Evolutionary conservation across 2,329 filamentous ascomycete species (phyloP).

Genomic region (Cladorrhinum sp.): DNA sequence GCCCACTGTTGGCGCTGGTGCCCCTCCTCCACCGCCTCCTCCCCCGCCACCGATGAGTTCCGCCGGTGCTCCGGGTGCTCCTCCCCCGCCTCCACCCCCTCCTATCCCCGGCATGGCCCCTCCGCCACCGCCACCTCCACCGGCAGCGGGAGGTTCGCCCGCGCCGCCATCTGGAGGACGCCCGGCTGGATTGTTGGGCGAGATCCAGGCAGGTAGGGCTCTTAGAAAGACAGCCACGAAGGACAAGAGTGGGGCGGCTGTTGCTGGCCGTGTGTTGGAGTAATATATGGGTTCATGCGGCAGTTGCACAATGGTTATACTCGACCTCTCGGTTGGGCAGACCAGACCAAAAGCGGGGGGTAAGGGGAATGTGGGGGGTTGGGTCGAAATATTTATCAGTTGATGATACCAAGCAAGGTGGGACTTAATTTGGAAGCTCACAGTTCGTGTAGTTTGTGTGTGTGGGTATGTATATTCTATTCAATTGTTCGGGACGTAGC

Average conservation of each 20-base stretch:
- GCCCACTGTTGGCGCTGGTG: conserved; percentile 23
- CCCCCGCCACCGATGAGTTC: conserved; percentile 40
- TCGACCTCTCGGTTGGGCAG: background rate
- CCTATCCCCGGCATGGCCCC: conserved; percentile 38
- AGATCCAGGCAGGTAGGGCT: conserved; percentile 76
- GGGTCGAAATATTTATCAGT: conserved; percentile 1
- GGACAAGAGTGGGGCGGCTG: conserved; percentile 71
- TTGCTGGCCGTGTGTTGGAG: conserved; percentile 72
- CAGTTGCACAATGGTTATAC: background rate
- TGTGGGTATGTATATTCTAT: background rate
- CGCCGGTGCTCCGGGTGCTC: conserved; percentile 30
- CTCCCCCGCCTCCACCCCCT: conserved; percentile 36
- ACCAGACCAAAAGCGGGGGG: background rate
- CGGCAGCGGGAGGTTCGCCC: conserved; percentile 37
- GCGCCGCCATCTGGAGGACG: conserved; percentile 43
- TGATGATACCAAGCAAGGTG: background rate
- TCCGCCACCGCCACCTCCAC: conserved; percentile 45
- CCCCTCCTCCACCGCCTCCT: conserved; percentile 35
- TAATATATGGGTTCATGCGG: conserved; percentile 34
- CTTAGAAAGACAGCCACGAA: conserved; percentile 88
- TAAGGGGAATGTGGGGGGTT: background rate
- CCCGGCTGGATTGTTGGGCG: conserved; percentile 66
- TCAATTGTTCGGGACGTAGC: background rate
- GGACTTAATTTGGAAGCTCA: background rate
- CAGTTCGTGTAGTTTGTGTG: background rate